Percentiles rank a stretch among this genome's conserved stretches.
Evolutionary conservation across 1,284 basidiomycete genomes (phyloP).

Genomic region (Mycosarcoma mackinlayi): DNA sequence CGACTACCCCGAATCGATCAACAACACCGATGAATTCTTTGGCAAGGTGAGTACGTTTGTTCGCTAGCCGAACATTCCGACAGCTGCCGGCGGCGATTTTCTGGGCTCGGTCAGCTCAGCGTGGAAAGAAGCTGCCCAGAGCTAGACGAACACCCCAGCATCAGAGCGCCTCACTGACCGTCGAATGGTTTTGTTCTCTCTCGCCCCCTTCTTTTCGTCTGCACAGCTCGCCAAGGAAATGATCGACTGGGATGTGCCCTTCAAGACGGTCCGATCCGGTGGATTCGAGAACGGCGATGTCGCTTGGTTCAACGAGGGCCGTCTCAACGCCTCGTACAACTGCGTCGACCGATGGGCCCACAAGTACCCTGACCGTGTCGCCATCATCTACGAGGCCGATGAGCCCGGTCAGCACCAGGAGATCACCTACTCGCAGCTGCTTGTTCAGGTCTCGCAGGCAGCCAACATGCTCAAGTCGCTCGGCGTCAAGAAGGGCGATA

Average conservation of each 20-base stretch:
- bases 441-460: conserved; percentile 81
- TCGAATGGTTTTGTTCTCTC: neutral
- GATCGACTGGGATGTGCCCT: conserved; percentile 90
- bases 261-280: conserved; percentile 87
- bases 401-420: conserved; percentile 84
- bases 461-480: conserved; percentile 91
- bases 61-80: no score
- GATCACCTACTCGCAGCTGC: conserved; percentile 83
- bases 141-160: no score
- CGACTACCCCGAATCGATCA: conserved; percentile 54
- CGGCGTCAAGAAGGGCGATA: conserved; percentile 96
- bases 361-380: conserved; percentile 88
- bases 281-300: conserved; percentile 88
- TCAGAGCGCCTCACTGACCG: conserved; percentile 2
- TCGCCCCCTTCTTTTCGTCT: no score
- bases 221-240: conserved; percentile 80
- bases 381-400: conserved; percentile 98
- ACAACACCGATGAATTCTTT: conserved; percentile 60
- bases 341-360: conserved; percentile 96
- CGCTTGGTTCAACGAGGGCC: conserved; percentile 80
- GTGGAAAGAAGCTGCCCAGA: neutral
- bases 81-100: neutral
- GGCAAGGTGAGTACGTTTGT: conserved; percentile 46
- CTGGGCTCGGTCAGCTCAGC: neutral
- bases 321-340: conserved; percentile 85